Evolutionary conservation across 2,329 filamentous ascomycete species (phyloP).

Genomic region (Ophiosphaerella korrae): DNA sequence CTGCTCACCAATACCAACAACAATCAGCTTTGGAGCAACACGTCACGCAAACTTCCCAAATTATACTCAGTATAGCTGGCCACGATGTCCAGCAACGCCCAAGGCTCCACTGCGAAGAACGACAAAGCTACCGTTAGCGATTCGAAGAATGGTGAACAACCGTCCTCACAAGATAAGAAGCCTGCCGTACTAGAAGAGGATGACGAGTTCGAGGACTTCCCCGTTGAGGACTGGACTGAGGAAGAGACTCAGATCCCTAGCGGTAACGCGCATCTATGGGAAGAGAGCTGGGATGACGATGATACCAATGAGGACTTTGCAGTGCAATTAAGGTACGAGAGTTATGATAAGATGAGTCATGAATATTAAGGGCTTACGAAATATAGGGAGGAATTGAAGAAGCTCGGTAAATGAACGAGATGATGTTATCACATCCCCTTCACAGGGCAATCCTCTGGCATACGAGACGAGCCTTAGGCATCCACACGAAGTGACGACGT

Average conservation of each 20-base stretch:
- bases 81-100: conserved; percentile 53
- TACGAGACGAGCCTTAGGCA: no score
- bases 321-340: conserved; percentile 82
- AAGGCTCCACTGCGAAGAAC: conserved; percentile 36
- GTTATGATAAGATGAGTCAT: no score
- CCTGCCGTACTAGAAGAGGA: conserved; percentile 83
- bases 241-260: conserved; percentile 85
- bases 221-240: conserved; percentile 93
- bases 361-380: conserved; percentile 6
- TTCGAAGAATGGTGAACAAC: conserved; percentile 49
- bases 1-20: conserved; percentile 1
- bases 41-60: neutral
- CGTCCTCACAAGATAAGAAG: conserved; percentile 60
- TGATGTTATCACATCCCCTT: neutral
- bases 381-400: conserved; percentile 85
- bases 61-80: neutral
- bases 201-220: conserved; percentile 99
- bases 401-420: conserved; percentile 71
- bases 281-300: conserved; percentile 99
- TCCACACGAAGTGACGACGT: no score
- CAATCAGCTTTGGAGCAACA: neutral
- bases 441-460: no score
- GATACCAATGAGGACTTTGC: conserved; percentile 97
- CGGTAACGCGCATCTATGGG: conserved; percentile 87
- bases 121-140: conserved; percentile 49